Evolutionary conservation across 129 eudicot species (phyloP).

Genomic region (Lactuca saligna): DNA sequence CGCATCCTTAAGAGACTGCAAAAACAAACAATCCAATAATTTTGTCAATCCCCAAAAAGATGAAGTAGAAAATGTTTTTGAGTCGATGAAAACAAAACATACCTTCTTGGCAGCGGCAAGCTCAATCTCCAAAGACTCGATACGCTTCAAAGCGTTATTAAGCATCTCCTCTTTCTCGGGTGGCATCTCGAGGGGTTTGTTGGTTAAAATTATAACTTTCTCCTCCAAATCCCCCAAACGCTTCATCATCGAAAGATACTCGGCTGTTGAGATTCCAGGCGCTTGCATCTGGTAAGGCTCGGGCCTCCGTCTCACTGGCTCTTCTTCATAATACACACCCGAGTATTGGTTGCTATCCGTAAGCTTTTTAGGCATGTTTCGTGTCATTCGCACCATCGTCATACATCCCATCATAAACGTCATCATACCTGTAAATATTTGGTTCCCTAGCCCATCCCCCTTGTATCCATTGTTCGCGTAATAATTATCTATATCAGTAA

Average conservation of each 20-base stretch:
- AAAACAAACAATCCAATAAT: neutral
- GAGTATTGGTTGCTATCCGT: conserved; percentile 62
- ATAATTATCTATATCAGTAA: conserved; percentile 26
- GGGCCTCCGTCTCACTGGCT: conserved; percentile 35
- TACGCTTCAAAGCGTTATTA: conserved; percentile 66
- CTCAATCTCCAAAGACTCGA: conserved; percentile 72
- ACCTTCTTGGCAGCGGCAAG: conserved; percentile 83
- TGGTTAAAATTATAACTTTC: conserved; percentile 51
- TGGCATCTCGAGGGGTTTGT: conserved; percentile 76
- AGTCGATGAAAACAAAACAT: neutral
- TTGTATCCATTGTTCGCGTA: conserved; percentile 34
- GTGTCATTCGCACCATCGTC: conserved; percentile 84
- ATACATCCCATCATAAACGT: conserved; percentile 84
- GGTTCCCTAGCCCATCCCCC: conserved; percentile 52
- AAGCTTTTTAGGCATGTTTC: conserved; percentile 78
- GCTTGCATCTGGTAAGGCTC: conserved; percentile 34
- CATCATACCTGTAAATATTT: conserved; percentile 70
- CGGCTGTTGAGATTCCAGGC: conserved; percentile 50
- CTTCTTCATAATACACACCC: conserved; percentile 40
- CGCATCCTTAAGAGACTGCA: conserved; percentile 67
- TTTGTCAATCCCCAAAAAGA: no score
- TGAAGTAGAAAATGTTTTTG: no score
- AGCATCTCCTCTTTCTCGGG: conserved; percentile 94
- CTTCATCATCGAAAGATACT: conserved; percentile 79
- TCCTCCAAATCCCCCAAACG: conserved; percentile 90